Percentiles rank a stretch among this genome's conserved stretches.
These are phyloP conservation scores for Oropetium thomaeum DNA, from an alignment of 176 grass and related monocot species.

Conservation along the genomic window DNA sequence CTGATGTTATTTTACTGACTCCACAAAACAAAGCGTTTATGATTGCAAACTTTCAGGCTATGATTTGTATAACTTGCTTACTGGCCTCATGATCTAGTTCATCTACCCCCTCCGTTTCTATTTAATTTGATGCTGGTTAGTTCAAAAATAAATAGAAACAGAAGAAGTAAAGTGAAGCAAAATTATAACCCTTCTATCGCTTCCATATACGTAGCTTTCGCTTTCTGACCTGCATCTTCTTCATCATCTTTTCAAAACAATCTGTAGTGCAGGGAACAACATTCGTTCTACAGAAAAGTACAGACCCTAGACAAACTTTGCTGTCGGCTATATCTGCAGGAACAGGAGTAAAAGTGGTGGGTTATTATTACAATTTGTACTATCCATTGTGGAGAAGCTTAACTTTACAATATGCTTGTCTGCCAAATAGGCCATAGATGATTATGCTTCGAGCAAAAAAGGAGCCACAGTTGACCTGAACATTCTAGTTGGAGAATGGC, in stretches of 20 bases:
- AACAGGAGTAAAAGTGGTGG: constrained; percentile 54
- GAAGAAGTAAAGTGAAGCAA: background rate
- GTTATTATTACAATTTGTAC: constrained; percentile 14
- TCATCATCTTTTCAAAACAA: constrained; percentile 50
- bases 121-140: no score
- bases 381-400: constrained; percentile 6
- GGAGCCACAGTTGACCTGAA: constrained; percentile 40
- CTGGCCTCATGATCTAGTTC: background rate
- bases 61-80: background rate
- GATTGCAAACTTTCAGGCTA: background rate
- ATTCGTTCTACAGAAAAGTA: constrained; percentile 88
- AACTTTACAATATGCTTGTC: constrained; percentile 18
- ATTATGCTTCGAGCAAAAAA: constrained; percentile 51
- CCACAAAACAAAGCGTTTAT: background rate
- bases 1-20: constrained; percentile 15
- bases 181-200: constrained; percentile 2
- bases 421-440: constrained; percentile 60
- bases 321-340: constrained; percentile 70
- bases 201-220: background rate
- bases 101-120: no score
- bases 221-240: constrained; percentile 28
- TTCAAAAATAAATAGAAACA: no score
- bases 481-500: constrained; percentile 77
- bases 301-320: constrained; percentile 74
- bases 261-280: constrained; percentile 97